Percentiles rank a stretch among this genome's conserved stretches.
phyloP scores from a whole-genome alignment of 495 filamentous ascomycete genomes.

The Penicillium nucicola region DNA sequence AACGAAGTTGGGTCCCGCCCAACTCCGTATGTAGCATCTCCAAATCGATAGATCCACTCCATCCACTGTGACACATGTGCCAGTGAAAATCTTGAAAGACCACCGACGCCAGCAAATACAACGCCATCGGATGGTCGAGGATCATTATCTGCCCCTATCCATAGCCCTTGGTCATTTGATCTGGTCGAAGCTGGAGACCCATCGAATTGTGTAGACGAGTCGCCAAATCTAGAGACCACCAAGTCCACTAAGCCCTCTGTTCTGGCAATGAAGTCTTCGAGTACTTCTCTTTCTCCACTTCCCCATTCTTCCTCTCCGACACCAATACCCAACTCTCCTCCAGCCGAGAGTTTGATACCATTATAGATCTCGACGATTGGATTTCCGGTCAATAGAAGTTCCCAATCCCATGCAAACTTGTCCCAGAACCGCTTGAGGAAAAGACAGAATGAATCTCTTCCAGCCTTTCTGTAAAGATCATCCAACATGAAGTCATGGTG shows the following conservation, averaged over 20 bases:
- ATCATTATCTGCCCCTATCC: constrained; percentile 64
- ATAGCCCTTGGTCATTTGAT: constrained; percentile 27
- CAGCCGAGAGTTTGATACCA: constrained; percentile 84
- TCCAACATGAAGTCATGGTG: constrained; percentile 74
- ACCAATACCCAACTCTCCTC: constrained; percentile 87
- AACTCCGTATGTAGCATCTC: constrained; percentile 77
- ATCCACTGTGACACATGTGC: constrained; percentile 73
- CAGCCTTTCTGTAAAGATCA: constrained; percentile 61
- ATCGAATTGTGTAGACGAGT: constrained; percentile 24
- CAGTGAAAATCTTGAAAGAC: constrained; percentile 61
- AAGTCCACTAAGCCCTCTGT: constrained; percentile 75
- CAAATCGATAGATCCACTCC: constrained; percentile 76
- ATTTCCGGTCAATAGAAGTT: constrained; percentile 84
- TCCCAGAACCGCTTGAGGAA: constrained; percentile 81
- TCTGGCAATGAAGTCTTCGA: constrained; percentile 72
- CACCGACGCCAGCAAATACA: constrained; percentile 75
- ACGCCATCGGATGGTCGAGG: constrained; percentile 74
- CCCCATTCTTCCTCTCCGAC: constrained; percentile 93
- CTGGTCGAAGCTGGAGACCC: constrained; percentile 6
- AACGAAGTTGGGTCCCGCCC: constrained; percentile 64
- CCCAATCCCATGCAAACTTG: constrained; percentile 76
- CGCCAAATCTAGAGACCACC: constrained; percentile 81
- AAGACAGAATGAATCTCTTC: constrained; percentile 55
- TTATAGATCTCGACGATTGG: constrained; percentile 75
- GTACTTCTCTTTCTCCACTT: constrained; percentile 84